Evolutionary conservation across 1,284 basidiomycete species (phyloP), one percentile per base, ranked within the genome.

Genomic region (Paramarasmius palmivorus): DNA sequence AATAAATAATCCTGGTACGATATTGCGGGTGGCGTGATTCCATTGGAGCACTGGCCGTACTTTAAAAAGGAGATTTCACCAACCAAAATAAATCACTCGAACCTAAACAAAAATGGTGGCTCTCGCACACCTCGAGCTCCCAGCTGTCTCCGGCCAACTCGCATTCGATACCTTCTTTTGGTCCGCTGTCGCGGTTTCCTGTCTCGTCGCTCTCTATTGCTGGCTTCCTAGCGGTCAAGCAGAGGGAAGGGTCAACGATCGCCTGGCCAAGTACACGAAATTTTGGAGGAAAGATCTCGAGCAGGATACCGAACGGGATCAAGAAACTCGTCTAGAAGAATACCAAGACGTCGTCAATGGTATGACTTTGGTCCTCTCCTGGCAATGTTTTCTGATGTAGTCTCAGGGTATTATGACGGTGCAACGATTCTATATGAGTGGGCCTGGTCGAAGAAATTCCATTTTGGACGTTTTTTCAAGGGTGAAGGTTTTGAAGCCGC

Each of bases 351-450:
- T 99, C 58, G 91, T 98, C 59, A 98, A 98, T 66, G 93, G 93
- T 90, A 57, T 58, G 79, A 66, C 12, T 23, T 9, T 23, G 12
- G 45, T 40, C 53, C 35, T 39, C n/a, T 29, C 4, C 14, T 6
- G 12, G 12, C 29, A 37, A 8, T 47, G 41, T 56, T 35, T 46
- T 57, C 45, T 48, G 53, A 38, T 53, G 53, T 49, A 48, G 42
- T 23, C 38, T 19, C 40, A 93, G 92, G 93, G 38, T 98, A 97
- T 77, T 98, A 98, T 64, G 95, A 98, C 65, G 95, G 93, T 61
- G 96, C 95, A 4, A 98, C 96, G 17, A 87, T 95, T 68, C 79
- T 98, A 53, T 98, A 98, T 78, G 96, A 98, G 74, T 98, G 94
- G 68, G 95, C 93, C 53, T 96, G 93, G 94, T 83, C 83, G 5